Percentiles rank a stretch among this genome's conserved stretches.
Evolutionary conservation across 257 asterid species (phyloP).

Genomic region (Agastache rugosa): DNA sequence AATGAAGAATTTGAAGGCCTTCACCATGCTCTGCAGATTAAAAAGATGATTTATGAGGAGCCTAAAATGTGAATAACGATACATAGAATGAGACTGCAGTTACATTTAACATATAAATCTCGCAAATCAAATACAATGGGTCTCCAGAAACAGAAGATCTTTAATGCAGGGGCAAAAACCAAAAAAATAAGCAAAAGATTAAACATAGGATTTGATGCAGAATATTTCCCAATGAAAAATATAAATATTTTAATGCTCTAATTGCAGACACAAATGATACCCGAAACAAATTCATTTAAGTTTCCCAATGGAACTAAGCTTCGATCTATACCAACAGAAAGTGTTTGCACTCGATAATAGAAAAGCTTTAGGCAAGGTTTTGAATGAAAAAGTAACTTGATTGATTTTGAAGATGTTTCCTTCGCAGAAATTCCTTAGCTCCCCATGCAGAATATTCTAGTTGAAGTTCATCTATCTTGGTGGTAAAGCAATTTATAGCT

Average conservation of each 20-base stretch:
- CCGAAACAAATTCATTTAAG: slow-evolving; percentile 12
- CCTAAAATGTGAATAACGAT: slow-evolving; percentile 21
- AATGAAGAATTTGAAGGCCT: slow-evolving; percentile 95
- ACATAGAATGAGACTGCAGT: neutral
- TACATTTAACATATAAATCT: slow-evolving; percentile 1
- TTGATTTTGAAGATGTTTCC: neutral
- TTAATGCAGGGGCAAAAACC: neutral
- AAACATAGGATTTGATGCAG: slow-evolving; percentile 16
- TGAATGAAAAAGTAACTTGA: slow-evolving; percentile 8
- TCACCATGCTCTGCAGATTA: slow-evolving; percentile 83
- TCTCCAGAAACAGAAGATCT: slow-evolving; percentile 7
- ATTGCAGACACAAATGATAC: neutral
- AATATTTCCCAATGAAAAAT: neutral
- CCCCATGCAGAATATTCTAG: slow-evolving; percentile 9
- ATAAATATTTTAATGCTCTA: neutral
- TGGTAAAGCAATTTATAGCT: neutral
- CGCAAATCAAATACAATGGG: slow-evolving; percentile 19
- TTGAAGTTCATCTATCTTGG: slow-evolving; percentile 15
- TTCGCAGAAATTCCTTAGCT: slow-evolving; percentile 12
- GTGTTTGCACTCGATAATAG: neutral
- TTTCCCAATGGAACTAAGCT: slow-evolving; percentile 4
- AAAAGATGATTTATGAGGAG: slow-evolving; percentile 33
- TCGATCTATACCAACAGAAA: neutral
- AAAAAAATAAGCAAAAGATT: neutral
- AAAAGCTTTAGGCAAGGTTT: slow-evolving; percentile 1